Evolutionary conservation across 2,329 filamentous ascomycete genomes (phyloP).

Genomic region (Xylaria sp.): DNA sequence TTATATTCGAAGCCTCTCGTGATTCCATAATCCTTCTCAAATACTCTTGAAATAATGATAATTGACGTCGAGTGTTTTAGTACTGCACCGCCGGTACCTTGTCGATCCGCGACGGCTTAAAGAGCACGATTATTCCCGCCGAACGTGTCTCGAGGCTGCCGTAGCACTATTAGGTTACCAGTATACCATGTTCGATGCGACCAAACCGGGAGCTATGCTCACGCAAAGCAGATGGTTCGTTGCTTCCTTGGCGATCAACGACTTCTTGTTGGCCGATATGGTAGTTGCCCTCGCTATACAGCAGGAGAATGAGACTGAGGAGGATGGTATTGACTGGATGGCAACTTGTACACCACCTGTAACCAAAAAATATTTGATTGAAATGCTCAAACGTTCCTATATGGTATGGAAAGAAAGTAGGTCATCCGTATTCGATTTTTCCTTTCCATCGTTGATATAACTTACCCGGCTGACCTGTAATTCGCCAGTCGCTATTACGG

Average conservation of each 20-base stretch:
- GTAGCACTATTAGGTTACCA: slow-evolving; percentile 61
- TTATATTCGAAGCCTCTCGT: background rate
- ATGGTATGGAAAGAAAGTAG: slow-evolving; percentile 54
- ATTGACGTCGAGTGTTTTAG: slow-evolving; percentile 35
- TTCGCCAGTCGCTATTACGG: slow-evolving; percentile 48
- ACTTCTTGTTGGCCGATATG: slow-evolving; percentile 70
- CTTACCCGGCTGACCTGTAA: slow-evolving; percentile 32
- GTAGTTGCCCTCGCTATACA: slow-evolving; percentile 65
- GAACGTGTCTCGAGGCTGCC: slow-evolving; percentile 61
- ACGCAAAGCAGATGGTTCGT: slow-evolving; percentile 66
- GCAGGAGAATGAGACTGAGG: slow-evolving; percentile 53
- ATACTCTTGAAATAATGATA: background rate
- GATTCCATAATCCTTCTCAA: background rate
- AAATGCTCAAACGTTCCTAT: slow-evolving; percentile 56
- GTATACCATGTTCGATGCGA: slow-evolving; percentile 58
- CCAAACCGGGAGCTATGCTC: slow-evolving; percentile 64
- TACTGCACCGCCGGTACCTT: slow-evolving; percentile 65
- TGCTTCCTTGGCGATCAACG: slow-evolving; percentile 66
- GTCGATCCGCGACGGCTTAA: slow-evolving; percentile 53
- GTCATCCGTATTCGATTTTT: slow-evolving; percentile 6
- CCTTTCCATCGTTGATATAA: background rate
- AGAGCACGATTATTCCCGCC: slow-evolving; percentile 64
- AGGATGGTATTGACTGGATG: slow-evolving; percentile 51
- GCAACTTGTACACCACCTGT: slow-evolving; percentile 47
- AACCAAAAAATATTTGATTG: slow-evolving; percentile 54